phyloP scores from a whole-genome alignment of 495 filamentous ascomycete species.

The Aspergillus sparsus region DNA sequence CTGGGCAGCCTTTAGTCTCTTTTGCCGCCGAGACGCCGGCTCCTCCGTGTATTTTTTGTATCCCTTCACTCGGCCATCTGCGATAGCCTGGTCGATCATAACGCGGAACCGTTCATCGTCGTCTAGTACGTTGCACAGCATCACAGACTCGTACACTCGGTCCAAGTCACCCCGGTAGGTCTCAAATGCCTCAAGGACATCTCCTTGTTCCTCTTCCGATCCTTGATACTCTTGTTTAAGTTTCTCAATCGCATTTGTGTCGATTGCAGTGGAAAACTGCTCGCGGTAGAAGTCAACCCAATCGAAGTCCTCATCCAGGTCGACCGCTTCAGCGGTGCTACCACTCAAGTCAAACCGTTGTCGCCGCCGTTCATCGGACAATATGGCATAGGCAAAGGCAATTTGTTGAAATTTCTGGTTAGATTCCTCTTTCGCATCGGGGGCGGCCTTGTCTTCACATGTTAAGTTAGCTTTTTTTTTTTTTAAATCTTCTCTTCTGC shows the following conservation, averaged over 20 bases:
- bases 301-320: conserved; percentile 77
- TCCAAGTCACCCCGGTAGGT: conserved; percentile 70
- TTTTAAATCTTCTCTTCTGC: background rate
- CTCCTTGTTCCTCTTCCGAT: conserved; percentile 79
- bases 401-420: conserved; percentile 82
- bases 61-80: conserved; percentile 58
- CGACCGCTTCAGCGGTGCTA: conserved; percentile 75
- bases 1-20: conserved; percentile 62
- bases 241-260: conserved; percentile 64
- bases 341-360: conserved; percentile 87
- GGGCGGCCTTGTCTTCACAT: conserved; percentile 68
- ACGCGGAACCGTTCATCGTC: conserved; percentile 82
- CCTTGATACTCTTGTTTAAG: conserved; percentile 78
- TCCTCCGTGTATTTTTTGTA: conserved; percentile 73
- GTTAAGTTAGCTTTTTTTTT: background rate
- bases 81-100: conserved; percentile 83
- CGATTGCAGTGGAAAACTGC: conserved; percentile 74
- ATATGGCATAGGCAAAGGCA: conserved; percentile 89
- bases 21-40: conserved; percentile 61
- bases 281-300: conserved; percentile 86
- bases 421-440: conserved; percentile 64
- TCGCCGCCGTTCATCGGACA: conserved; percentile 76
- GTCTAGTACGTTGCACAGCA: conserved; percentile 80
- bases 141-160: conserved; percentile 73
- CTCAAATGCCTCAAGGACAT: conserved; percentile 74